Percentiles rank a stretch among this genome's conserved stretches.
Evolutionary conservation across 108 stramenopile genomes (phyloP).

Genomic region (Nitzschia inconspicua): DNA sequence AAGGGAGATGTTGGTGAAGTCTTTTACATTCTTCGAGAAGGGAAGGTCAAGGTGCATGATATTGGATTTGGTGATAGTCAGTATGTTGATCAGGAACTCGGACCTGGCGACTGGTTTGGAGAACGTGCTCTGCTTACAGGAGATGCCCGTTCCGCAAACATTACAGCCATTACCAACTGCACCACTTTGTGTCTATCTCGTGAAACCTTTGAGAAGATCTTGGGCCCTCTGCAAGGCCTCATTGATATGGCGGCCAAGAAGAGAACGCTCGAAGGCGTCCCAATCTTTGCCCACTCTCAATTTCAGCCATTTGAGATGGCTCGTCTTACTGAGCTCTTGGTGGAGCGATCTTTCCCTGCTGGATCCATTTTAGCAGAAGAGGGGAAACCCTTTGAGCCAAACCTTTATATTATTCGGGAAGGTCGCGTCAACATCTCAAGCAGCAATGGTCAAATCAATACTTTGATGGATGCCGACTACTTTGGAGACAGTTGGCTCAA

Average conservation of each 20-base stretch:
- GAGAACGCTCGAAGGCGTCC: slow-evolving; percentile 79
- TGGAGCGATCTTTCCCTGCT: slow-evolving; percentile 54
- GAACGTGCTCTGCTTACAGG: slow-evolving; percentile 95
- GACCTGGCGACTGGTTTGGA: slow-evolving; percentile 93
- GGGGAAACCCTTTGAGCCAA: slow-evolving; percentile 65
- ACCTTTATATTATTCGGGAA: slow-evolving; percentile 79
- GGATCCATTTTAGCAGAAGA: slow-evolving; percentile 78
- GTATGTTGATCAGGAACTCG: slow-evolving; percentile 69
- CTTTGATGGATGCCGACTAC: slow-evolving; percentile 73
- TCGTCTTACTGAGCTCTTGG: slow-evolving; percentile 66
- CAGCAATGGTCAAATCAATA: slow-evolving; percentile 72
- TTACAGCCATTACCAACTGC: slow-evolving; percentile 62
- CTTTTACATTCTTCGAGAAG: slow-evolving; percentile 92
- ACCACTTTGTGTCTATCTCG: slow-evolving; percentile 73
- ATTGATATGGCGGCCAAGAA: slow-evolving; percentile 84
- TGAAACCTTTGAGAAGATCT: slow-evolving; percentile 74
- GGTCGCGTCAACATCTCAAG: slow-evolving; percentile 62
- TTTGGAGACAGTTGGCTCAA: slow-evolving; percentile 76
- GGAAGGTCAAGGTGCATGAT: slow-evolving; percentile 84
- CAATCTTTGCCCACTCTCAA: slow-evolving; percentile 80
- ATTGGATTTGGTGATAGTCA: slow-evolving; percentile 85
- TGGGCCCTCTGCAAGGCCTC: slow-evolving; percentile 74
- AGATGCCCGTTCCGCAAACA: slow-evolving; percentile 89
- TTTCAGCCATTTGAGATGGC: slow-evolving; percentile 84
- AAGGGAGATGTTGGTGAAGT: slow-evolving; percentile 93